Evolutionary conservation across 1,284 basidiomycete genomes (phyloP), one percentile per base, ranked within the genome.

Genomic region (Lignosus rhinocerotis): DNA sequence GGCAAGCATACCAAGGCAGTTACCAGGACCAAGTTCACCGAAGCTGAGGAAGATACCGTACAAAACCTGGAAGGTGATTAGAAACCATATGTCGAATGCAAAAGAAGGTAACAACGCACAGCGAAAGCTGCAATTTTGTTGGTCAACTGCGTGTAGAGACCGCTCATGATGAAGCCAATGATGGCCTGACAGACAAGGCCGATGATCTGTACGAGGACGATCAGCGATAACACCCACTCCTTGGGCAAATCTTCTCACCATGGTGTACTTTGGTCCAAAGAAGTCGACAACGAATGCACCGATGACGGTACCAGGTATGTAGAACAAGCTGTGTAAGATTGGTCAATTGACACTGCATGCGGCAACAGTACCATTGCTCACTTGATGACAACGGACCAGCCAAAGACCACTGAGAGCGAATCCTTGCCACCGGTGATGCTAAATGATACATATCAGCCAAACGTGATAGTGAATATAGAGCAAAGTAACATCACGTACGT

Each of bases 11-110:
- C 90, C 90, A 38, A 93, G 76, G 62, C 86, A 87, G 74, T 94
- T 93, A 46, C 91, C 92, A 34, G 92, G 90, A 21, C 64, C 86
- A 50, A 93, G 73, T 74, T 94, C 93, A 49, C 93, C 94, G 61
- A 93, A 90, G 64, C 84, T 87, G 56, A 96, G 72, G 83, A 97
- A 98, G 54, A 97, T 85, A 9, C 95, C 94, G 67, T 96, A 97
- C 9, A 97, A 77, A 44, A 94, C 62, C 62, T 63, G 34, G 8
- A 17, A 17, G 34, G 11, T 10, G 31, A 19, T 12, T 1, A 14
- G 12, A 1, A 19, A 10, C 10, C 10, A 21, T n/a, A n/a, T n/a
- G n/a, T 6, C 19, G n/a, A 31, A 9, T 14, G 10, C 12, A 9
- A 17, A 8, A 2, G 1, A 19, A n/a, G 12, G 6, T 31, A 9